Evolutionary conservation across 1,284 basidiomycete species (phyloP), one percentile per base, ranked within the genome.

Genomic region (Puccinia hordei): DNA sequence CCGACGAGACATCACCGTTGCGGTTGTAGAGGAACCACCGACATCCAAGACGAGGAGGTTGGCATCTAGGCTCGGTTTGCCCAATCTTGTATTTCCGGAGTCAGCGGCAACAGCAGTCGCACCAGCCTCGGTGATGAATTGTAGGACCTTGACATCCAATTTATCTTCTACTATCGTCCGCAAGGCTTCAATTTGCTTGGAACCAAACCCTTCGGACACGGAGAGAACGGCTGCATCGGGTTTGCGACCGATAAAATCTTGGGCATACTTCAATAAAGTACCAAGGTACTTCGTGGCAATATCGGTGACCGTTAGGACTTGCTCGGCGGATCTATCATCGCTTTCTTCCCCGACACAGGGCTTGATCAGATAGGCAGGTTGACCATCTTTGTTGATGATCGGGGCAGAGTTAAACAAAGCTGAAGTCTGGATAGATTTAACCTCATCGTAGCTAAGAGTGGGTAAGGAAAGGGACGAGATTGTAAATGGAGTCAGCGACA

Each of bases 331-430:
- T 84, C 83, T 27, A 55, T 85, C 82, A 24, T 84, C 84, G 17
- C 84, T 77, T 35, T 72, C 69, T 72, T 80, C 77, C 24, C 55
- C 44, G 6, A 53, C 15, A 24, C 72, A 88, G 59, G 90, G 88
- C n/a, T 93, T 91, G 85, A 96, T 93, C 3, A 90, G 90, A 82
- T 91, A 90, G 0, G 87, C 87, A 55, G 88, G 87, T 38, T 82
- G 77, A 76, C 89, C 83, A 83, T 86, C 83, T 81, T 83, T 81
- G 84, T 93, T 89, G 81, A 98, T 92, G 82, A 91, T 92, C 88
- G 95, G 95, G 0, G 94, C 92, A 6, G 95, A 92, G 84, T 93
- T 91, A 51, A 90, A 89, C n/a, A 92, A 90, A 82, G 95, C 91
- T 84, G 92, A 90, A 81, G 92, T 90, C 84, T 92, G 90, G 81